Conservation (phyloP, 768 basidiomycete genomes). For the Lentinula guzmanii region DNA sequence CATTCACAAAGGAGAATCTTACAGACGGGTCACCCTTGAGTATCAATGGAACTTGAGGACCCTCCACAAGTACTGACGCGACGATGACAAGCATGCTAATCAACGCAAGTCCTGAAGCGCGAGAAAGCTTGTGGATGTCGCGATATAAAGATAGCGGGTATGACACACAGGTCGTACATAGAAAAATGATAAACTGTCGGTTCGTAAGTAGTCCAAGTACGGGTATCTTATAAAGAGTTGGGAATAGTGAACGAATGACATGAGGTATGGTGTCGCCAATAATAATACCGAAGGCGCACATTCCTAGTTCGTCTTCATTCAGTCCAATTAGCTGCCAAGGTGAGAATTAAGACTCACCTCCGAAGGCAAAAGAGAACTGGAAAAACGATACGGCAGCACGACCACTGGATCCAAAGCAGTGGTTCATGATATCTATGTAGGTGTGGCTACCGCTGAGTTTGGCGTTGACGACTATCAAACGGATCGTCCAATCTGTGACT, state of each 20-base stretch:
- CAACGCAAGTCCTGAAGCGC: conserved; percentile 87
- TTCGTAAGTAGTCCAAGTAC: conserved; percentile 74
- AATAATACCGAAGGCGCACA: conserved; percentile 98
- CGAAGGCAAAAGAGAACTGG: conserved; percentile 96
- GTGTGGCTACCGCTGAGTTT: conserved; percentile 91
- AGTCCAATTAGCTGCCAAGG: background rate
- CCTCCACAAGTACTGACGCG: conserved; percentile 74
- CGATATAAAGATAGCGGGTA: conserved; percentile 95
- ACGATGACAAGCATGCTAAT: conserved; percentile 95
- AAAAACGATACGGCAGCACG: conserved; percentile 93
- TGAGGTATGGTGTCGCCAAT: conserved; percentile 97
- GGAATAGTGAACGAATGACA: conserved; percentile 85
- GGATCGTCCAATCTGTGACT: conserved; percentile 97
- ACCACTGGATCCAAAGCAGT: conserved; percentile 88
- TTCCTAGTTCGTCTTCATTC: conserved; percentile 45
- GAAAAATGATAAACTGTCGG: conserved; percentile 82
- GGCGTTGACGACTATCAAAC: conserved; percentile 91
- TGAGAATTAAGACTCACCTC: conserved; percentile 46
- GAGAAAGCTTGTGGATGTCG: conserved; percentile 94
- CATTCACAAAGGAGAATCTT: conserved; percentile 68
- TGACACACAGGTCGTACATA: conserved; percentile 85
- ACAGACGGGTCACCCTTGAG: conserved; percentile 73
- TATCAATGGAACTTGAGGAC: conserved; percentile 64
- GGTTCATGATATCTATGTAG: conserved; percentile 93
- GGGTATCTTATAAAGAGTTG: conserved; percentile 57